These are phyloP conservation scores for Phalaenopsis equestris DNA, from an alignment of 106 monocot genomes.

Conservation along the genomic window DNA sequence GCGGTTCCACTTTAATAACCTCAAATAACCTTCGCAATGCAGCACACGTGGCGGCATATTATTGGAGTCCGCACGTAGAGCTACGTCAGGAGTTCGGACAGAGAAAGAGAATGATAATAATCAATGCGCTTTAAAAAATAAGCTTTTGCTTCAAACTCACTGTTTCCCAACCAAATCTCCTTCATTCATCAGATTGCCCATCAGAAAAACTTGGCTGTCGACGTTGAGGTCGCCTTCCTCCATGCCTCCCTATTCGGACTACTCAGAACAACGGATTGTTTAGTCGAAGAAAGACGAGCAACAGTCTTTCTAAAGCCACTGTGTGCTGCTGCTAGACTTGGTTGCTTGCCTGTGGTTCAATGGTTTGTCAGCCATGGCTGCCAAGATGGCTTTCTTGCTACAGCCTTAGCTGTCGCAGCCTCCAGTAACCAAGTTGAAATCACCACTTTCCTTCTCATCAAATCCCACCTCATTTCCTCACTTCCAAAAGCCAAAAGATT, in stretches of 20 bases:
- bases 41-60: too few relatives aligned
- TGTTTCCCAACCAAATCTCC: too few relatives aligned
- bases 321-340: slow-evolving; percentile 71
- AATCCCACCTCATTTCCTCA: slow-evolving; percentile 62
- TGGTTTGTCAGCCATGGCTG: slow-evolving; percentile 80
- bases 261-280: slow-evolving; percentile 74
- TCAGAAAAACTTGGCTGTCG: slow-evolving; percentile 75
- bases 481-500: slow-evolving; percentile 62
- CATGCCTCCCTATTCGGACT: slow-evolving; percentile 79
- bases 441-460: slow-evolving; percentile 54
- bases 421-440: slow-evolving; percentile 52
- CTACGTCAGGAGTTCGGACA: too few relatives aligned
- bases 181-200: slow-evolving; percentile 58
- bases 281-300: slow-evolving; percentile 69
- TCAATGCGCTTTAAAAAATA: too few relatives aligned
- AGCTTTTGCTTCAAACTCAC: too few relatives aligned
- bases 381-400: slow-evolving; percentile 74
- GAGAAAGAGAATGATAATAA: too few relatives aligned
- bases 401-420: slow-evolving; percentile 76
- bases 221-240: slow-evolving; percentile 77
- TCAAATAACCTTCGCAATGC: too few relatives aligned
- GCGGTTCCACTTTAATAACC: too few relatives aligned
- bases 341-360: slow-evolving; percentile 56
- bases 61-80: too few relatives aligned
- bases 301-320: slow-evolving; percentile 65